Evolutionary conservation across 2,329 filamentous ascomycete genomes (phyloP).

Genomic region (Intubia oerlemansii): DNA sequence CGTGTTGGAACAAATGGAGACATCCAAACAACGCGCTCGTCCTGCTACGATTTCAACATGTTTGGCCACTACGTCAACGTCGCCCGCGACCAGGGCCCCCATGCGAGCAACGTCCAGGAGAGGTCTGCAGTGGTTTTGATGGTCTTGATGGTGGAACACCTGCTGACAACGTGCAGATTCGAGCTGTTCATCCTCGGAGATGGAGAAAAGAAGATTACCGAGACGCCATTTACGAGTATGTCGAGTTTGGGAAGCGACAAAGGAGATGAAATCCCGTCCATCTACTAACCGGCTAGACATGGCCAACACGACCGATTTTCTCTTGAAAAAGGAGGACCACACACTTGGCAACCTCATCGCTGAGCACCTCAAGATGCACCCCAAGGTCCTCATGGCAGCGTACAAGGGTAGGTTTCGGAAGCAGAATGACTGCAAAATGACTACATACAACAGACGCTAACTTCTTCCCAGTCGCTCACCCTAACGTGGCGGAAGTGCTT

Average conservation of each 20-base stretch:
- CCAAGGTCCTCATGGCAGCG: conserved; percentile 71
- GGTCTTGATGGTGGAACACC: no score
- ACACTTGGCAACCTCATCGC: conserved; percentile 81
- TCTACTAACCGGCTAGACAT: conserved; percentile 36
- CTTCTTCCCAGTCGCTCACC: conserved; percentile 27
- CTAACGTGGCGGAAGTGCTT: conserved; percentile 37
- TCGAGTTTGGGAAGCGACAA: conserved; percentile 3
- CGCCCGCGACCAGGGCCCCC: no score
- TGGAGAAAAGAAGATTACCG: conserved; percentile 84
- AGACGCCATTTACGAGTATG: conserved; percentile 75
- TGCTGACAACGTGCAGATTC: conserved; percentile 41
- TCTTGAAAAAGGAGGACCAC: conserved; percentile 92
- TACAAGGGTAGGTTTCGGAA: conserved; percentile 51
- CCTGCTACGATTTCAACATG: no score
- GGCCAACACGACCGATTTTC: conserved; percentile 87
- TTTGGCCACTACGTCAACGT: no score
- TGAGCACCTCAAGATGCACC: conserved; percentile 65
- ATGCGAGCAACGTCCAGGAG: no score
- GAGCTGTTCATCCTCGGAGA: conserved; percentile 78
- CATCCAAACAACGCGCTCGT: no score
- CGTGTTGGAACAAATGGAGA: no score
- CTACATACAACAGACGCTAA: not conserved
- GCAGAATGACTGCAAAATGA: no score
- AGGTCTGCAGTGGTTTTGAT: no score
- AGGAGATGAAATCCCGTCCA: not conserved